Evolutionary conservation across 2,329 filamentous ascomycete genomes (phyloP), one percentile per base, ranked within the genome.

Genomic region (Fusarium circinatum): DNA sequence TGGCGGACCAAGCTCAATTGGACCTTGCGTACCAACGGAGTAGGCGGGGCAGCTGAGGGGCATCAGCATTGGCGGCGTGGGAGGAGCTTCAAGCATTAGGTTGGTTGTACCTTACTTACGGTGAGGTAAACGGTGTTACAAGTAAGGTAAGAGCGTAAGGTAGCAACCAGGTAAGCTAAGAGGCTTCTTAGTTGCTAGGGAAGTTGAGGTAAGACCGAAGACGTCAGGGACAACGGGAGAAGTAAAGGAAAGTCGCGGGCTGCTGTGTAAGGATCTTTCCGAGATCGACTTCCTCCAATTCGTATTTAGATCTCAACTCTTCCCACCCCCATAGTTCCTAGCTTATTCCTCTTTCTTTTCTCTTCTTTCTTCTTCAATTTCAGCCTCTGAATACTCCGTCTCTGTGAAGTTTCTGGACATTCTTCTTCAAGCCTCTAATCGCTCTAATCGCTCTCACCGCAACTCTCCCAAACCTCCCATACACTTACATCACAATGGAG

Each of bases 401-500:
- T 30, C 34, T 42, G 51, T 66, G 26, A 49, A 57, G 54, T 49
- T 67, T 48, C 41, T 39, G 41, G 48, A 51, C 39, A 52, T 36
- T 47, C 59, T 30, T 58, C 62, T 54, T 45, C 39, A 42, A 64
- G 55, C 54, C 72, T 62, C n/a, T 45, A 51, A 68, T 57, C 38
- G 22, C 38, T 28, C n/a, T 45, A 48, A 68, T 57, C 38, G 22
- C 38, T 28, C 54, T 73, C 66, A 71, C 74, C 69, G 68, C 70
- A 65, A 75, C 65, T 68, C 60, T 65, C 59, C 47, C 44, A 65
- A 65, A 47, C 49, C 30, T 54, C 52, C 62, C 51, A 63, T 48
- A 56, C 44, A 67, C 49, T 66, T 48, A 44, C 65, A 64, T 65
- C 79, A 83, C 51, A 74, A 87, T 86, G 84, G 82, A 85, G 66